phyloP scores from a whole-genome alignment of 192 early-diverging fungal genomes.

The Geranomyces variabilis region DNA sequence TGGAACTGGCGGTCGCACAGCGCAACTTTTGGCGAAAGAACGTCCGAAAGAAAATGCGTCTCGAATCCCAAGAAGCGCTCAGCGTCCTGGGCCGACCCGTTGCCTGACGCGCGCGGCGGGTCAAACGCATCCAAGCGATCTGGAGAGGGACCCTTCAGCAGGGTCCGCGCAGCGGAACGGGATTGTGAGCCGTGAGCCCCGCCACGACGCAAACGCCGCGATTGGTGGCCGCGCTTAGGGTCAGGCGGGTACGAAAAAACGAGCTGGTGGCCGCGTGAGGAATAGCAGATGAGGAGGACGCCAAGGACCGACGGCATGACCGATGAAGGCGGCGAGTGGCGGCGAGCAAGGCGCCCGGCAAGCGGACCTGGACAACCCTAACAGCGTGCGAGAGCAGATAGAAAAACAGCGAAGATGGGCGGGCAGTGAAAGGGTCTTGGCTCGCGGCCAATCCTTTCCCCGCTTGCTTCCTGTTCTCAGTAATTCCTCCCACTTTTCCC shows the following conservation, averaged over 20 bases:
- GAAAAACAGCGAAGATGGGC: too few relatives aligned
- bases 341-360: too few relatives aligned
- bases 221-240: constrained; percentile 11
- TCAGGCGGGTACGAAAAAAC: constrained; percentile 74
- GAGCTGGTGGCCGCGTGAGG: constrained; percentile 69
- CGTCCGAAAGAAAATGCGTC: constrained; percentile 73
- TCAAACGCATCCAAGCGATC: background rate
- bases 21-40: constrained; percentile 83
- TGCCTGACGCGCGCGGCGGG: background rate
- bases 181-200: too few relatives aligned
- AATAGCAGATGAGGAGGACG: constrained; percentile 70
- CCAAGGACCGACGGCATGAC: constrained; percentile 28
- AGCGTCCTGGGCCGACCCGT: constrained; percentile 18
- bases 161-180: background rate
- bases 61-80: constrained; percentile 69
- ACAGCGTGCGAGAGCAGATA: too few relatives aligned
- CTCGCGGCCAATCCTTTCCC: too few relatives aligned
- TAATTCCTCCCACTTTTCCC: too few relatives aligned
- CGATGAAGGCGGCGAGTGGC: background rate
- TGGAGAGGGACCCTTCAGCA: constrained; percentile 1
- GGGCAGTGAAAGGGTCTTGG: too few relatives aligned
- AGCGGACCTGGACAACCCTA: too few relatives aligned
- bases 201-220: background rate
- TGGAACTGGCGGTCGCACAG: constrained; percentile 85
- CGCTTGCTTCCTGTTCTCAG: too few relatives aligned